Evolutionary conservation across 257 asterid species (phyloP).

Genomic region (Pogostemon cablin): DNA sequence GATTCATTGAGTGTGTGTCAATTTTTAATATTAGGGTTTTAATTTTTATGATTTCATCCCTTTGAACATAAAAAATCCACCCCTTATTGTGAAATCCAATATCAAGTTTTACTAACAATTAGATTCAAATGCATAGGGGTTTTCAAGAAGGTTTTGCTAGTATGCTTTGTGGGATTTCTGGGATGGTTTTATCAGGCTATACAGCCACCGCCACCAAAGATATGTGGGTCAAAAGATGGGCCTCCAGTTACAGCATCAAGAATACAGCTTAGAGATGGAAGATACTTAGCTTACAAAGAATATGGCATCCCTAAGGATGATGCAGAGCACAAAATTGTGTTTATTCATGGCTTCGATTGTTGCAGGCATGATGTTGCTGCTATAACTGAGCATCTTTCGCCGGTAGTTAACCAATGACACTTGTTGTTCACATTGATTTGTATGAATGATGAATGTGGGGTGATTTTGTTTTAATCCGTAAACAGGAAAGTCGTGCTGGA

Average conservation of each 20-base stretch:
- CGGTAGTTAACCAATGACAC: slow-evolving; percentile 31
- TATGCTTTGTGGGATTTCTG: slow-evolving; percentile 53
- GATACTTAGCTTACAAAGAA: slow-evolving; percentile 75
- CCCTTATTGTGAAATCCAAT: no score
- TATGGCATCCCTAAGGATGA: slow-evolving; percentile 62
- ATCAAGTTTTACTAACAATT: no score
- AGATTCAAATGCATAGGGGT: no score
- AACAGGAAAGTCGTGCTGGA: slow-evolving; percentile 59
- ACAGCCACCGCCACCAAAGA: slow-evolving; percentile 60
- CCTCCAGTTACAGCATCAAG: slow-evolving; percentile 72
- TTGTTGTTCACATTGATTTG: slow-evolving; percentile 4
- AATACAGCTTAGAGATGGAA: slow-evolving; percentile 76
- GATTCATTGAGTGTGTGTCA: no score
- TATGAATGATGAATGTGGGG: neutral
- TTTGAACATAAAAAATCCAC: no score
- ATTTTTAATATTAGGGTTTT: no score
- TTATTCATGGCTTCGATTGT: slow-evolving; percentile 60
- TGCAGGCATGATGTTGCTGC: slow-evolving; percentile 52
- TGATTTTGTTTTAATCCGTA: neutral
- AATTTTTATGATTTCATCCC: no score
- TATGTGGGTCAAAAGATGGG: slow-evolving; percentile 64
- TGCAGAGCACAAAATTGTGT: slow-evolving; percentile 59
- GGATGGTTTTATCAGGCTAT: slow-evolving; percentile 74
- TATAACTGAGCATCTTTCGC: slow-evolving; percentile 50
- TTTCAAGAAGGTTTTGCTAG: slow-evolving; percentile 45